Conservation (phyloP, 2,329 filamentous ascomycete genomes). For the Cercospora beticola region DNA sequence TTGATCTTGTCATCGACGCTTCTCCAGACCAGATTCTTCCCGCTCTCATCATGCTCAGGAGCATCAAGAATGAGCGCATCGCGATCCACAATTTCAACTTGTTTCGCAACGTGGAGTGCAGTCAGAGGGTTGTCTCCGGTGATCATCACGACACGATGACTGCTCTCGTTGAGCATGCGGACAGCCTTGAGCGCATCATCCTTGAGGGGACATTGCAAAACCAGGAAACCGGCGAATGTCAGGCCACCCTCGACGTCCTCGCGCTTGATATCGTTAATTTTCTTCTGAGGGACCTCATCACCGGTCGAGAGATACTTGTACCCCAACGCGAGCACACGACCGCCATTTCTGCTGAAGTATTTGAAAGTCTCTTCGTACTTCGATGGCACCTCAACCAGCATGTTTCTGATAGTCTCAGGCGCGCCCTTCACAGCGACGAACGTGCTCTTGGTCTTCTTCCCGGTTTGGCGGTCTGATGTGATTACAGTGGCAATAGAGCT, state of each 20-base stretch:
- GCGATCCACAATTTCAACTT: constrained; percentile 96
- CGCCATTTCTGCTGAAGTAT: constrained; percentile 93
- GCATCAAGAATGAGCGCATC: constrained; percentile 93
- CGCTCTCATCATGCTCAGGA: constrained; percentile 81
- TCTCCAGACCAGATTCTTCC: constrained; percentile 84
- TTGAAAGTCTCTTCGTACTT: constrained; percentile 98
- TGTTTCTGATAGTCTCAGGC: constrained; percentile 92
- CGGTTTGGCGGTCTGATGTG: constrained; percentile 67
- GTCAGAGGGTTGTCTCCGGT: constrained; percentile 97
- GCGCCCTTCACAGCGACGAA: constrained; percentile 97
- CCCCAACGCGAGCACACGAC: constrained; percentile 86
- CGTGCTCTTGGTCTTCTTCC: constrained; percentile 75
- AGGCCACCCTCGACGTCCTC: constrained; percentile 85
- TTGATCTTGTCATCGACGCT: constrained; percentile 87
- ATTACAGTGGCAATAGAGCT: constrained; percentile 87
- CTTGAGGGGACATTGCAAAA: constrained; percentile 92
- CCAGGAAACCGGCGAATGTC: constrained; percentile 90
- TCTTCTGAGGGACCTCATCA: constrained; percentile 75
- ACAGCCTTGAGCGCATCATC: constrained; percentile 93
- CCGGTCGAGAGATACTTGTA: constrained; percentile 88
- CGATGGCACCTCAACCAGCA: constrained; percentile 77
- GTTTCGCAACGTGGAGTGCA: constrained; percentile 88
- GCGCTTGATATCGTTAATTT: constrained; percentile 90
- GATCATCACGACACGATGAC: constrained; percentile 98
- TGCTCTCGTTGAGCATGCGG: constrained; percentile 97